A percentile compares a stretch with the other conserved stretches of the same genome.
phyloP scores from a whole-genome alignment of 1,284 basidiomycete species.

The Papiliotrema fonsecae region DNA sequence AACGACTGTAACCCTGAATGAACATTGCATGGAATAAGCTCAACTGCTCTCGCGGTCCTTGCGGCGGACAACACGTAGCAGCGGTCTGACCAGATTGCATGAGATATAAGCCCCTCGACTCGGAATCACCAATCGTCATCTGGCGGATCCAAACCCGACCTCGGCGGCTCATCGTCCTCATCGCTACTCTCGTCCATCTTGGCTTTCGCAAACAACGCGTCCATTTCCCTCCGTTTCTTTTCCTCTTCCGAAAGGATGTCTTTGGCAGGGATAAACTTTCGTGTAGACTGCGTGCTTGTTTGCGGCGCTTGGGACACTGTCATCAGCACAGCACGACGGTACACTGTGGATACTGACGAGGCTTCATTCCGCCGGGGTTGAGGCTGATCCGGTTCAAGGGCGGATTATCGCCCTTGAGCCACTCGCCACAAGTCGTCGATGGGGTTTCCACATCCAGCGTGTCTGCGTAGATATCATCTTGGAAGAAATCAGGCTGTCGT shows the following conservation, averaged over 20 bases:
- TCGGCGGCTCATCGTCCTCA: constrained; percentile 28
- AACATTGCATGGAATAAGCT: no score
- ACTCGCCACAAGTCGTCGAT: constrained; percentile 24
- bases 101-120: no score
- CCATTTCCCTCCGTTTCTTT: constrained; percentile 41
- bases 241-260: constrained; percentile 41
- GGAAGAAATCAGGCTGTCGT: constrained; percentile 48
- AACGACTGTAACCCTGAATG: no score
- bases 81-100: no score
- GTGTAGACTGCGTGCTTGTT: constrained; percentile 16
- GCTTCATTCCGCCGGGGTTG: constrained; percentile 44
- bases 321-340: not conserved
- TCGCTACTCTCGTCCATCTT: constrained; percentile 35
- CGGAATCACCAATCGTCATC: constrained; percentile 47
- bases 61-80: no score
- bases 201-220: constrained; percentile 41
- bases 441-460: constrained; percentile 39
- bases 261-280: constrained; percentile 40
- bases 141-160: constrained; percentile 29
- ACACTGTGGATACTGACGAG: constrained; percentile 23
- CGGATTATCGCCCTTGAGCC: constrained; percentile 35
- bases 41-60: no score
- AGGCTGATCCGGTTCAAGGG: constrained; percentile 25
- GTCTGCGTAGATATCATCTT: constrained; percentile 51
- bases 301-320: constrained; percentile 41